Percentiles rank a stretch among this genome's conserved stretches.
Conservation (phyloP, 495 filamentous ascomycete species). For the Penicillium simplicissimum region DNA sequence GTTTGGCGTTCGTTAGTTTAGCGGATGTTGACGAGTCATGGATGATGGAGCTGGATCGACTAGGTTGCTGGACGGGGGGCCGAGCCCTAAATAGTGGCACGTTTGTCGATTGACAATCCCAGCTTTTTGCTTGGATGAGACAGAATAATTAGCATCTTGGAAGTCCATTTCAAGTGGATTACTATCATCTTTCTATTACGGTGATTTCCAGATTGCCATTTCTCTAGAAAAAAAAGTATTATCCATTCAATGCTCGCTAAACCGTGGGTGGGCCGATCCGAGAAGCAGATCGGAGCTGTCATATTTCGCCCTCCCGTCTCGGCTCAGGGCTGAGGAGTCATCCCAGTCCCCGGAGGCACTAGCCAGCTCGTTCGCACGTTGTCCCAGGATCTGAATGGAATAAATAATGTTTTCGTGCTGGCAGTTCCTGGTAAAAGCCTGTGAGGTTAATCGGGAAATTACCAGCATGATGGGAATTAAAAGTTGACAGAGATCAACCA, state of each 20-base stretch:
- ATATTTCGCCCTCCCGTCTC: constrained; percentile 34
- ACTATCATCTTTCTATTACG: neutral
- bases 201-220: neutral
- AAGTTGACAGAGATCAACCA: neutral
- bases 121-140: neutral
- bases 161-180: neutral
- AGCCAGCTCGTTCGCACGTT: constrained; percentile 29
- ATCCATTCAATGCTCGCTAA: neutral
- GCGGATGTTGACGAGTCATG: constrained; percentile 21
- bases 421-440: neutral
- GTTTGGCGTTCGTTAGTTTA: constrained; percentile 19
- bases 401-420: neutral
- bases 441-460: neutral
- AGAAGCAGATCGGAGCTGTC: constrained; percentile 39
- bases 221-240: too few relatives aligned
- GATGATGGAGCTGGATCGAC: neutral
- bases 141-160: neutral
- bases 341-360: constrained; percentile 6
- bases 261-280: neutral
- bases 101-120: constrained; percentile 9
- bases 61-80: constrained; percentile 9
- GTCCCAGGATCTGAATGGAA: constrained; percentile 1
- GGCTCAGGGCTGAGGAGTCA: constrained; percentile 19
- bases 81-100: constrained; percentile 21
- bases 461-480: neutral